Percentiles rank a stretch among this genome's conserved stretches.
phyloP scores from a whole-genome alignment of 2,329 filamentous ascomycete genomes.

The Beauveria sp. region DNA sequence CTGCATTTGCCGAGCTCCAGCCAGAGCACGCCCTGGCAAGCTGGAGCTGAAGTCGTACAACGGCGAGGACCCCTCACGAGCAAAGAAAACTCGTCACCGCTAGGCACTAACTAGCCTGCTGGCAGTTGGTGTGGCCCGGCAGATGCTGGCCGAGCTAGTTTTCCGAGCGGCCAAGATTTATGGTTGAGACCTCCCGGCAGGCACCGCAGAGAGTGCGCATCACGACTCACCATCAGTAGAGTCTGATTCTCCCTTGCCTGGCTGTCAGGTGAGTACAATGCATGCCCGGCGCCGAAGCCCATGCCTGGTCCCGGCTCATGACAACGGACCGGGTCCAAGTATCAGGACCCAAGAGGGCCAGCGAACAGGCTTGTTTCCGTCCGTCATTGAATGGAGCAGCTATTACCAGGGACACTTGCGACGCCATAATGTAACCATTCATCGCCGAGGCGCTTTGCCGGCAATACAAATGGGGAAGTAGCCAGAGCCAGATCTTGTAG shows the following conservation, averaged over 20 bases:
- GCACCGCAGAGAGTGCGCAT: neutral
- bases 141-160: neutral
- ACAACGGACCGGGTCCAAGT: neutral
- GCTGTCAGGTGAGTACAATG: neutral
- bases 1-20: neutral
- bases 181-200: neutral
- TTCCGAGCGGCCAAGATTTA: neutral
- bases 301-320: neutral
- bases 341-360: neutral
- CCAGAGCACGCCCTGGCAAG: neutral
- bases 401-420: neutral
- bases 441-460: conserved; percentile 6
- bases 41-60: neutral
- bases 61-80: neutral
- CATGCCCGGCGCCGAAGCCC: neutral
- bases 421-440: conserved; percentile 9
- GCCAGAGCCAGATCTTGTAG: conserved; percentile 2
- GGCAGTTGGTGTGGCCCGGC: neutral
- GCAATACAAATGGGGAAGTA: neutral
- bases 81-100: no score
- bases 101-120: neutral
- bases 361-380: neutral
- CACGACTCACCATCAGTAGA: neutral
- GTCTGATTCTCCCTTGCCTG: neutral
- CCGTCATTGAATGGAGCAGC: neutral